These are phyloP conservation scores for Silene noctiflora DNA, from an alignment of 179 eudicot species.

Conservation along the genomic window DNA sequence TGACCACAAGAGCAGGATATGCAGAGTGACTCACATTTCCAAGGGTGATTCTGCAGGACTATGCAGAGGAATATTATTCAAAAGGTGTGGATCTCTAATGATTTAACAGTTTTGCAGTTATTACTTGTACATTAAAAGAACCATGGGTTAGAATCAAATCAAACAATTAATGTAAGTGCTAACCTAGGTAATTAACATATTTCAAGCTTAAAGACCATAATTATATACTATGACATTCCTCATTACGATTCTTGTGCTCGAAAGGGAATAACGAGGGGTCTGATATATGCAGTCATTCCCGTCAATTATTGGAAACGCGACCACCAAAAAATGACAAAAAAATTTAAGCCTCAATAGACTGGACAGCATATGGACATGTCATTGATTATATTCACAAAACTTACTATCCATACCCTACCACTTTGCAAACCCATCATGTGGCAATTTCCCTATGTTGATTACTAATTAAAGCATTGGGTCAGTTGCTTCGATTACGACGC, in stretches of 20 bases:
- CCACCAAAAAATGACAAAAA: not conserved
- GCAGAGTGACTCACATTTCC: slow-evolving; percentile 14
- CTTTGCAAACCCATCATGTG: slow-evolving; percentile 22
- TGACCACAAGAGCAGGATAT: slow-evolving; percentile 21
- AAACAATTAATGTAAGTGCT: too few species aligned
- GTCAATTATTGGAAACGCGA: not conserved
- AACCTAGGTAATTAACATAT: not conserved
- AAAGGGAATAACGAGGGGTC: not conserved
- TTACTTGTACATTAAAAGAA: too few species aligned
- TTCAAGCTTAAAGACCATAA: not conserved
- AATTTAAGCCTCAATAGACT: not conserved
- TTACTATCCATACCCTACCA: slow-evolving; percentile 18
- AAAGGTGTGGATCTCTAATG: not conserved
- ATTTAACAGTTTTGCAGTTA: too few species aligned
- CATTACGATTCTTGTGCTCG: not conserved
- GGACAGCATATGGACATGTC: not conserved
- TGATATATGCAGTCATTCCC: not conserved
- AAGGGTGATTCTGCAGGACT: slow-evolving; percentile 13
- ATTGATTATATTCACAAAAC: not conserved
- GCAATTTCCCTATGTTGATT: slow-evolving; percentile 20
- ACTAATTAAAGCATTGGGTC: slow-evolving; percentile 25
- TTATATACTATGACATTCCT: not conserved
- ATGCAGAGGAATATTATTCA: not conserved
- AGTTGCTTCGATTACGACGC: slow-evolving; percentile 2
- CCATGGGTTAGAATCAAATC: not conserved